Evolutionary conservation across 2,329 filamentous ascomycete genomes (phyloP).

Genomic region (Berkeleyomyces rouxiae): DNA sequence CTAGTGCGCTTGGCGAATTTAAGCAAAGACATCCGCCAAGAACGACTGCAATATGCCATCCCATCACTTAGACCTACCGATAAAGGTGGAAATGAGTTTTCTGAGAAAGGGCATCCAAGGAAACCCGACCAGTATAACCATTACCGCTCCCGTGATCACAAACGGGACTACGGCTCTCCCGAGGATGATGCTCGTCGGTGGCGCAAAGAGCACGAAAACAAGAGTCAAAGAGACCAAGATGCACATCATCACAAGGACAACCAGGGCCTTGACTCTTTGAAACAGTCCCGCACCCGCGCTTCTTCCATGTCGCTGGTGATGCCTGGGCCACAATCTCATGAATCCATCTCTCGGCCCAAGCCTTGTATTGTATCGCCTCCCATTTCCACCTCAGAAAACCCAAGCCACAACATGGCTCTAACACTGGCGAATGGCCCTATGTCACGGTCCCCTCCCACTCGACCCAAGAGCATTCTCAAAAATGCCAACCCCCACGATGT

Average conservation of each 20-base stretch:
- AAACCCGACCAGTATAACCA: conserved; percentile 1
- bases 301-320: conserved; percentile 9
- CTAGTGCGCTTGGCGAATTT: conserved; percentile 21
- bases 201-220: conserved; percentile 21
- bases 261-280: conserved; percentile 18
- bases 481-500: conserved; percentile 43
- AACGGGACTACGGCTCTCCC: conserved; percentile 20
- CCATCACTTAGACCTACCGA: background rate
- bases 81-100: background rate
- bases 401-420: background rate
- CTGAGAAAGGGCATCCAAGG: background rate
- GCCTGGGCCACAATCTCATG: background rate
- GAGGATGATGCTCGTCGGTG: conserved; percentile 19
- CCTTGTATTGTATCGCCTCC: conserved; percentile 7
- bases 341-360: background rate
- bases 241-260: conserved; percentile 24
- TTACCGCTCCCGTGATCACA: conserved; percentile 11
- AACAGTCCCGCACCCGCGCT: conserved; percentile 3
- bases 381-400: background rate
- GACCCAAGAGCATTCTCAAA: conserved; percentile 43
- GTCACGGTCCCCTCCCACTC: conserved; percentile 1
- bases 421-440: background rate
- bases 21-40: conserved; percentile 7
- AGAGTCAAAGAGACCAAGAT: conserved; percentile 21
- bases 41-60: conserved; percentile 5